phyloP scores from a whole-genome alignment of 2,329 filamentous ascomycete species.

The Venturiaceae sp. region DNA sequence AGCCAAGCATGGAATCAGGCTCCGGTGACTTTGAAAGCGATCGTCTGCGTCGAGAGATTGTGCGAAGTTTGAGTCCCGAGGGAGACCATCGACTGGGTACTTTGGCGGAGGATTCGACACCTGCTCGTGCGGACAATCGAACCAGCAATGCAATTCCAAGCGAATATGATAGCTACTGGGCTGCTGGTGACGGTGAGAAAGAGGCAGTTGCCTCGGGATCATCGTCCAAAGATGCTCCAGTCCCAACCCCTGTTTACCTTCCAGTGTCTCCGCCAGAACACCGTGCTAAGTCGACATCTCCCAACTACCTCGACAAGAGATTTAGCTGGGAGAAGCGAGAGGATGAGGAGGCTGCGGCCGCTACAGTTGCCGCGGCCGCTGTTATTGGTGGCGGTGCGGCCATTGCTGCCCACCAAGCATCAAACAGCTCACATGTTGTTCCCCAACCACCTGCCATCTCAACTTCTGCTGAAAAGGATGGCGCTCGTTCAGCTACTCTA shows the following conservation, averaged over 20 bases:
- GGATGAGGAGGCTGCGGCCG: neutral
- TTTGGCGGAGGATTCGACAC: constrained; percentile 17
- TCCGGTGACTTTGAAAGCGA: constrained; percentile 61
- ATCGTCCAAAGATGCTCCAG: constrained; percentile 7
- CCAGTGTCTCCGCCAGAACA: neutral
- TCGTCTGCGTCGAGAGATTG: constrained; percentile 62
- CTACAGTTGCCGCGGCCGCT: neutral
- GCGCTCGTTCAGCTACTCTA: neutral
- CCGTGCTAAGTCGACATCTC: constrained; percentile 6
- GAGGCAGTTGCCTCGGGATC: constrained; percentile 10
- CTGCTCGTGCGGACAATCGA: constrained; percentile 22
- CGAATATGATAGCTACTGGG: constrained; percentile 61
- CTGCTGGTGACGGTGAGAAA: constrained; percentile 30
- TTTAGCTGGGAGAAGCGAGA: constrained; percentile 27
- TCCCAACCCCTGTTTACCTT: neutral
- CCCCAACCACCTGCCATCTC: neutral
- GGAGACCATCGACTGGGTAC: constrained; percentile 14
- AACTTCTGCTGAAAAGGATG: neutral
- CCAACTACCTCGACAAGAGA: constrained; percentile 19
- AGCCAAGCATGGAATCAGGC: constrained; percentile 35
- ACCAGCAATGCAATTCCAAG: constrained; percentile 56
- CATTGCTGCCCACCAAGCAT: neutral
- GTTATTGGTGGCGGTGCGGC: neutral
- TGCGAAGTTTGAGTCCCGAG: constrained; percentile 53
- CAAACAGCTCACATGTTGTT: neutral